A percentile compares a stretch with the other conserved stretches of the same genome.
These are phyloP conservation scores for Komagataella mondaviorum DNA, from an alignment of 805 yeast genomes.

Conservation along the genomic window DNA sequence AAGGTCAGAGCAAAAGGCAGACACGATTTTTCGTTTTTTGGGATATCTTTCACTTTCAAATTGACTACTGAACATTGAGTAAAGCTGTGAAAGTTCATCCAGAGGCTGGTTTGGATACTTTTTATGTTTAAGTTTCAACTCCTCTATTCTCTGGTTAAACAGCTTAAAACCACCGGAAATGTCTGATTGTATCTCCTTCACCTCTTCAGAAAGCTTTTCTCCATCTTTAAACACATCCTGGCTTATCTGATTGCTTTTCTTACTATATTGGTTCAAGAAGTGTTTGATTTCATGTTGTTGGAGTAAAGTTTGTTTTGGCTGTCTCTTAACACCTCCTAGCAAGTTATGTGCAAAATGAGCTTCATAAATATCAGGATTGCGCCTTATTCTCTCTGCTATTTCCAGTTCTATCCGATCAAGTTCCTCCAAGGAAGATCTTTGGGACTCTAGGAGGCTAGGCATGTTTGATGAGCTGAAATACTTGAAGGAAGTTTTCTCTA, in stretches of 20 bases:
- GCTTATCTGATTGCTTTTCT: conserved; percentile 13
- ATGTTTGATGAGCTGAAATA: not conserved
- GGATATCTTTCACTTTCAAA: conserved; percentile 1
- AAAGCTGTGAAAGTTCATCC: conserved; percentile 15
- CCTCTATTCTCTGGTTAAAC: conserved; percentile 13
- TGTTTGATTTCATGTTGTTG: conserved; percentile 57
- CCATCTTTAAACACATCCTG: conserved; percentile 2
- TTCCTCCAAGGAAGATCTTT: conserved; percentile 32
- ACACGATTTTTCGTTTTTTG: conserved; percentile 24
- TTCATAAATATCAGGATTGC: conserved; percentile 44
- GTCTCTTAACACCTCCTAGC: conserved; percentile 22
- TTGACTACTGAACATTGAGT: conserved; percentile 15
- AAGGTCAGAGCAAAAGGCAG: conserved; percentile 36
- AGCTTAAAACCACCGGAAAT: conserved; percentile 21
- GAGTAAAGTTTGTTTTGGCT: conserved; percentile 34
- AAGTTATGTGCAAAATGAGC: conserved; percentile 13
- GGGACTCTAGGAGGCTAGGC: not conserved
- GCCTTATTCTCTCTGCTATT: conserved; percentile 41
- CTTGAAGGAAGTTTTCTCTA: not conserved
- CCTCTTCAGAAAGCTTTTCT: conserved; percentile 5
- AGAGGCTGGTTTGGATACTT: conserved; percentile 16
- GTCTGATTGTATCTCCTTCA: conserved; percentile 11
- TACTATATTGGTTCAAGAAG: conserved; percentile 33
- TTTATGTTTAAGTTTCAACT: conserved; percentile 13
- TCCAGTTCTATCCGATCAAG: conserved; percentile 62